phyloP scores from a whole-genome alignment of 2,329 filamentous ascomycete genomes.

The Pleomassaria siparia region DNA sequence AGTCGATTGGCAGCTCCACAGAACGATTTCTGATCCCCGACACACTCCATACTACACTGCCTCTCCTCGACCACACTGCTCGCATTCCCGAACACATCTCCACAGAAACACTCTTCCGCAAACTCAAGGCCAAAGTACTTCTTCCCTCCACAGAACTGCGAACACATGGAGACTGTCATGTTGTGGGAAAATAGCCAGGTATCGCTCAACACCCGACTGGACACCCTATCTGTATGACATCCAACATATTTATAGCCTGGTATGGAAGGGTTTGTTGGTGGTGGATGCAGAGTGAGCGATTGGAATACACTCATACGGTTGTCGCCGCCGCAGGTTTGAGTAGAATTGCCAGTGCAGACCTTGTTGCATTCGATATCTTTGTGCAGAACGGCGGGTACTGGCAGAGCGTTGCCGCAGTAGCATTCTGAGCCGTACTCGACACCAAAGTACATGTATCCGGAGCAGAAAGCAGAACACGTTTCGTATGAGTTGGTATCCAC shows the following conservation, averaged over 20 bases:
- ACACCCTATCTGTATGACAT: slow-evolving; percentile 23
- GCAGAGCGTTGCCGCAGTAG: slow-evolving; percentile 44
- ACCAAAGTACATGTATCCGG: slow-evolving; percentile 24
- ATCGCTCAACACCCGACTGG: slow-evolving; percentile 14
- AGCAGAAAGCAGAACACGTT: slow-evolving; percentile 21
- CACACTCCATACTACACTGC: background rate
- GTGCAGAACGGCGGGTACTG: slow-evolving; percentile 13
- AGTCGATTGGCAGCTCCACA: slow-evolving; percentile 4
- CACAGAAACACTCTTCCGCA: slow-evolving; percentile 13
- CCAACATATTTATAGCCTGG: slow-evolving; percentile 21
- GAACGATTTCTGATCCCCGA: background rate
- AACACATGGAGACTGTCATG: slow-evolving; percentile 13
- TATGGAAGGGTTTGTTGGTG: slow-evolving; percentile 15
- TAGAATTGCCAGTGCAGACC: slow-evolving; percentile 17
- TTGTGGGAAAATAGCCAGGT: background rate
- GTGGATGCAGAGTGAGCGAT: slow-evolving; percentile 5
- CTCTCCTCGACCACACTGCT: background rate
- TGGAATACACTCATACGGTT: slow-evolving; percentile 23
- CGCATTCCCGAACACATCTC: slow-evolving; percentile 7
- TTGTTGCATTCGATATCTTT: slow-evolving; percentile 20
- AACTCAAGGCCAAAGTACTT: slow-evolving; percentile 12
- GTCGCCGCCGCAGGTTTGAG: slow-evolving; percentile 18
- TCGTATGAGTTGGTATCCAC: slow-evolving; percentile 15
- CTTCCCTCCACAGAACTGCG: slow-evolving; percentile 8
- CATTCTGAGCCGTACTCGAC: slow-evolving; percentile 29